Conservation (phyloP, 2,329 filamentous ascomycete genomes). For the Madurella fahalii region DNA sequence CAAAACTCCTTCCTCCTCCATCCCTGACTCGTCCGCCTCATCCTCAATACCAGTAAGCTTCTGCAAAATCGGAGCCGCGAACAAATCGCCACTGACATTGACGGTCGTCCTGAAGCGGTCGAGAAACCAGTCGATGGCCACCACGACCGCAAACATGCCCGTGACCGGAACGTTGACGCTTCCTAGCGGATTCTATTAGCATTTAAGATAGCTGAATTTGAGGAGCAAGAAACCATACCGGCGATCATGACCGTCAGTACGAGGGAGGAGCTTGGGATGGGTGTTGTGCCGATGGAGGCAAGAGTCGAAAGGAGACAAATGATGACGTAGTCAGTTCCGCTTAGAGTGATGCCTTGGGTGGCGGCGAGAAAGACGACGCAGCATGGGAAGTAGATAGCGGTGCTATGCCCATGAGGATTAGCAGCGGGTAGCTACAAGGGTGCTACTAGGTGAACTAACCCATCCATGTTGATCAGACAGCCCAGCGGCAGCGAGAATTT, state of each 20-base stretch:
- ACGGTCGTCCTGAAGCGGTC: conserved; percentile 51
- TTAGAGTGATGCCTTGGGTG: conserved; percentile 44
- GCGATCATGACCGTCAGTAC: conserved; percentile 51
- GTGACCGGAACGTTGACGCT: conserved; percentile 41
- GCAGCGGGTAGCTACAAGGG: too few species aligned
- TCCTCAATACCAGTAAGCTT: conserved; percentile 37
- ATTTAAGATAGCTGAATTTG: too few species aligned
- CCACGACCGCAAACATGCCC: conserved; percentile 36
- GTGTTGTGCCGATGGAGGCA: conserved; percentile 50
- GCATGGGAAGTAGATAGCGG: conserved; percentile 52
- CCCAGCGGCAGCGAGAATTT: conserved; percentile 48
- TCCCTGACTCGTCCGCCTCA: too few species aligned
- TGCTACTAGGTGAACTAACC: conserved; percentile 9
- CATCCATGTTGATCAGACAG: conserved; percentile 49
- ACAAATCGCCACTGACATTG: conserved; percentile 50
- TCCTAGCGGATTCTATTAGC: not conserved
- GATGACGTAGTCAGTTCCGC: conserved; percentile 44
- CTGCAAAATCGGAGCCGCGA: conserved; percentile 37
- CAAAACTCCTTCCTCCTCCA: too few species aligned
- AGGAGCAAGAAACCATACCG: conserved; percentile 26
- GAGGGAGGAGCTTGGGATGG: conserved; percentile 49
- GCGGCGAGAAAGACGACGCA: conserved; percentile 50
- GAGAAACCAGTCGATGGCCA: conserved; percentile 54
- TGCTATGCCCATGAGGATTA: conserved; percentile 22
- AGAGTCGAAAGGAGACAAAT: conserved; percentile 46